phyloP scores from a whole-genome alignment of 139 green algal genomes.

The Yamagishiella unicocca region DNA sequence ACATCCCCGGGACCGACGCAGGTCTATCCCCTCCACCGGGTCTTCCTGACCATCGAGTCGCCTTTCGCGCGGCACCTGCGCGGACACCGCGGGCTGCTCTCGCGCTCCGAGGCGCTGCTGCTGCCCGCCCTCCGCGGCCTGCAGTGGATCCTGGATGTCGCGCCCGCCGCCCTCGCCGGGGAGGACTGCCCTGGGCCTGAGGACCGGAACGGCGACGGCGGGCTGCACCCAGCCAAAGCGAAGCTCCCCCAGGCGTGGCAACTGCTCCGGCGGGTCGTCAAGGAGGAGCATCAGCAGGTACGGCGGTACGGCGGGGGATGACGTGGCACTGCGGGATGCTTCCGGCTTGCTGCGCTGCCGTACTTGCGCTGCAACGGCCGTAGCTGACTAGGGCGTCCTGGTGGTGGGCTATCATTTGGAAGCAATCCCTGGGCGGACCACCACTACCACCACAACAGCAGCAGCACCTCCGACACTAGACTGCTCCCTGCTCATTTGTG shows the following conservation, averaged over 20 bases:
- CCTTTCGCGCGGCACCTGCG: background rate
- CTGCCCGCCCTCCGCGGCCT: conserved; percentile 22
- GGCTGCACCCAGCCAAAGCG: background rate
- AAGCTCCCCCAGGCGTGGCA: conserved; percentile 14
- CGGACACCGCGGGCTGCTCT: background rate
- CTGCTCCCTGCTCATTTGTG: too few species aligned
- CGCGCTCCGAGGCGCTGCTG: background rate
- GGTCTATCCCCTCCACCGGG: background rate
- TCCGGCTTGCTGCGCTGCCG: too few species aligned
- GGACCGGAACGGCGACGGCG: background rate
- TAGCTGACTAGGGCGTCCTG: too few species aligned
- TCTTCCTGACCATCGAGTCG: background rate
- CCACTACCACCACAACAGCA: too few species aligned
- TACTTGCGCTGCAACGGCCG: too few species aligned
- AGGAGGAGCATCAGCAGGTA: conserved; percentile 15
- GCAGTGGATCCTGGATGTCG: conserved; percentile 1
- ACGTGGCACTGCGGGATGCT: too few species aligned
- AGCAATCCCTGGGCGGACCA: too few species aligned
- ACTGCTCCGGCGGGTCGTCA: background rate
- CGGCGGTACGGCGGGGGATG: too few species aligned
- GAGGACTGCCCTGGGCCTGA: background rate
- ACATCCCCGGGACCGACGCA: too few species aligned
- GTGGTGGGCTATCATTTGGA: too few species aligned
- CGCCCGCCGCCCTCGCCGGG: background rate
- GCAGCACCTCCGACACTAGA: too few species aligned